Percentiles rank a stretch among this genome's conserved stretches.
Evolutionary conservation across 139 green algal species (phyloP).

Genomic region (Ettlia oleoabundans): DNA sequence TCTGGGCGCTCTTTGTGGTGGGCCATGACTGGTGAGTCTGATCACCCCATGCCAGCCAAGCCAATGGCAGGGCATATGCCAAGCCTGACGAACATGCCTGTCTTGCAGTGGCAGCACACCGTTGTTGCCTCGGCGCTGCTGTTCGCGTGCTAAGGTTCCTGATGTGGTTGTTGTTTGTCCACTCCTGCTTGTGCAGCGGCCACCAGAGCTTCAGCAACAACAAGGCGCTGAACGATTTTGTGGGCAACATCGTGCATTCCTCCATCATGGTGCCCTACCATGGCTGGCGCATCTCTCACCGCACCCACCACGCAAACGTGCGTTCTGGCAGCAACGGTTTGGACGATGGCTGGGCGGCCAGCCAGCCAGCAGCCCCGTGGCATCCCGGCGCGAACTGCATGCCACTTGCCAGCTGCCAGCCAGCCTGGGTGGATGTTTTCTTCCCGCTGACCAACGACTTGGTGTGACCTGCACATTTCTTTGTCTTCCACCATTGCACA

Average conservation of each 20-base stretch:
- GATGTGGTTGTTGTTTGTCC: background rate
- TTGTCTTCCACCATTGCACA: background rate
- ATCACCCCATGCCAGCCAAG: background rate
- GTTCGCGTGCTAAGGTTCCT: too few relatives aligned
- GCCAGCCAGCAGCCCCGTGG: too few relatives aligned
- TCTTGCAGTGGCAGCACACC: too few relatives aligned
- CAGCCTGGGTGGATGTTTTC: background rate
- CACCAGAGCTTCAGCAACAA: slow-evolving; percentile 94
- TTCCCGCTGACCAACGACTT: too few relatives aligned
- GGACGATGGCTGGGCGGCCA: background rate
- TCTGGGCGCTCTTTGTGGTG: slow-evolving; percentile 97
- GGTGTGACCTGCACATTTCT: too few relatives aligned
- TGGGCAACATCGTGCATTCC: slow-evolving; percentile 91
- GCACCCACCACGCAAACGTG: slow-evolving; percentile 91
- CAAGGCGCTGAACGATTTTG: slow-evolving; percentile 90
- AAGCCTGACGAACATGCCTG: too few relatives aligned
- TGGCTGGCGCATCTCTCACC: slow-evolving; percentile 91
- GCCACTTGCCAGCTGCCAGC: background rate
- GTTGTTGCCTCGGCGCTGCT: background rate
- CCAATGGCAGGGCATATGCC: too few relatives aligned
- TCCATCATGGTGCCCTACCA: slow-evolving; percentile 92
- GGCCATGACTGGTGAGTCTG: slow-evolving; percentile 92
- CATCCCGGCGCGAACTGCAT: too few relatives aligned
- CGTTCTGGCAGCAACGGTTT: too few relatives aligned
- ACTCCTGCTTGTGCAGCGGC: slow-evolving; percentile 66